These are phyloP conservation scores for Plasmopara viticola DNA, from an alignment of 352 stramenopile species.

Conservation along the genomic window DNA sequence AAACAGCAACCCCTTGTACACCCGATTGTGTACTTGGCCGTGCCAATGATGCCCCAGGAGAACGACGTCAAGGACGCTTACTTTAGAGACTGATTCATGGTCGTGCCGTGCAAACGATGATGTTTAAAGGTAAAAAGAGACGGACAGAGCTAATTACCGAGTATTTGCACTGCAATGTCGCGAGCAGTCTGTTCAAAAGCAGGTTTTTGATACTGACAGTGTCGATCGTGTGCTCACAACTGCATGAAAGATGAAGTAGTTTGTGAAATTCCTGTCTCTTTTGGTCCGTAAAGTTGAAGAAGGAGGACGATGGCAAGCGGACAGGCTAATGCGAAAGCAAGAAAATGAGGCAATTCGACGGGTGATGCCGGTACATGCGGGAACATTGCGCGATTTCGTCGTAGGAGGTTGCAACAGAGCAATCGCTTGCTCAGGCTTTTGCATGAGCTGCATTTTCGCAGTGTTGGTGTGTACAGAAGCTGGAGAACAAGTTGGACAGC, in stretches of 20 bases:
- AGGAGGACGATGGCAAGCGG: conserved; percentile 78
- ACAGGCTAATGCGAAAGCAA: conserved; percentile 69
- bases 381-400: conserved; percentile 66
- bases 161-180: conserved; percentile 12
- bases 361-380: conserved; percentile 73
- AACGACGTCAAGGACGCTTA: conserved; percentile 45
- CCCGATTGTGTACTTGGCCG: conserved; percentile 50
- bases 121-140: conserved; percentile 89
- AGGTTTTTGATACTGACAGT: conserved; percentile 24
- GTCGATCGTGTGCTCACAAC: conserved; percentile 44
- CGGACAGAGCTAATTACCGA: conserved; percentile 79
- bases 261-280: conserved; percentile 82
- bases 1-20: conserved; percentile 55
- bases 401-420: conserved; percentile 46
- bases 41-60: no score
- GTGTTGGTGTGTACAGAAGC: conserved; percentile 31
- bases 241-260: conserved; percentile 84
- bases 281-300: no score
- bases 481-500: conserved; percentile 41
- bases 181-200: conserved; percentile 12
- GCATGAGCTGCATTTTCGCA: conserved; percentile 51
- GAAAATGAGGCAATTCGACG: conserved; percentile 78
- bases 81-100: conserved; percentile 86
- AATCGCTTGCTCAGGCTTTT: conserved; percentile 39
- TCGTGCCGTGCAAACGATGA: conserved; percentile 90